Conservation (phyloP, 129 eudicot genomes). For the Apium graveolens region DNA sequence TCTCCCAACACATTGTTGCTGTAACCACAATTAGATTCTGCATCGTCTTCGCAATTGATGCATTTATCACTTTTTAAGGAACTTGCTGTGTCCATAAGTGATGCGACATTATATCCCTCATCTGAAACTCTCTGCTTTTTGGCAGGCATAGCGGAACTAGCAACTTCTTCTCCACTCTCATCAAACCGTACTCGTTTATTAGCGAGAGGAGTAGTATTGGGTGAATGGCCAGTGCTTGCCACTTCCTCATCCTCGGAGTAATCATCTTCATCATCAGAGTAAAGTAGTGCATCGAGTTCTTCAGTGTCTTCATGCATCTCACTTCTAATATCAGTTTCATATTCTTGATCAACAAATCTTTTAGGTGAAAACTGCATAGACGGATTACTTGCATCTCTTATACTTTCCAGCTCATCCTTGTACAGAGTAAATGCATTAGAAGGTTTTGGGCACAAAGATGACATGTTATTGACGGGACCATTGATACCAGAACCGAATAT, state of each 20-base stretch:
- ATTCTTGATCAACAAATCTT: slow-evolving; percentile 22
- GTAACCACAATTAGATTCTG: slow-evolving; percentile 45
- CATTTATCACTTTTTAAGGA: slow-evolving; percentile 30
- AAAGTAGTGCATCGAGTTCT: slow-evolving; percentile 71
- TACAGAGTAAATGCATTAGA: slow-evolving; percentile 15
- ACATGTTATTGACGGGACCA: slow-evolving; percentile 26
- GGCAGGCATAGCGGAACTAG: slow-evolving; percentile 40
- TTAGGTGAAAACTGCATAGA: slow-evolving; percentile 19
- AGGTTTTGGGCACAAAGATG: slow-evolving; percentile 28
- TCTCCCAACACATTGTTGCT: slow-evolving; percentile 14
- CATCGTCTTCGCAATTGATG: slow-evolving; percentile 39
- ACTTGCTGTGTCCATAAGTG: slow-evolving; percentile 33
- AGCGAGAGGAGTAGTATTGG: slow-evolving; percentile 34
- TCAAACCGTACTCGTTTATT: slow-evolving; percentile 25
- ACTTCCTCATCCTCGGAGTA: slow-evolving; percentile 61
- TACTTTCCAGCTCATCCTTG: slow-evolving; percentile 13
- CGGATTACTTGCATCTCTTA: slow-evolving; percentile 12
- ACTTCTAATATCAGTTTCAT: slow-evolving; percentile 24
- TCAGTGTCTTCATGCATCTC: slow-evolving; percentile 78
- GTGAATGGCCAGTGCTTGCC: slow-evolving; percentile 83
- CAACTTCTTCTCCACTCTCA: slow-evolving; percentile 55
- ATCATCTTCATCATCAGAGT: slow-evolving; percentile 51
- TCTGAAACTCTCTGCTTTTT: slow-evolving; percentile 41
- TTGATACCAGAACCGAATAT: slow-evolving; percentile 45
- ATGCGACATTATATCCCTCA: slow-evolving; percentile 23